Evolutionary conservation across 768 basidiomycete species (phyloP).

Genomic region (Suillus luteus): DNA sequence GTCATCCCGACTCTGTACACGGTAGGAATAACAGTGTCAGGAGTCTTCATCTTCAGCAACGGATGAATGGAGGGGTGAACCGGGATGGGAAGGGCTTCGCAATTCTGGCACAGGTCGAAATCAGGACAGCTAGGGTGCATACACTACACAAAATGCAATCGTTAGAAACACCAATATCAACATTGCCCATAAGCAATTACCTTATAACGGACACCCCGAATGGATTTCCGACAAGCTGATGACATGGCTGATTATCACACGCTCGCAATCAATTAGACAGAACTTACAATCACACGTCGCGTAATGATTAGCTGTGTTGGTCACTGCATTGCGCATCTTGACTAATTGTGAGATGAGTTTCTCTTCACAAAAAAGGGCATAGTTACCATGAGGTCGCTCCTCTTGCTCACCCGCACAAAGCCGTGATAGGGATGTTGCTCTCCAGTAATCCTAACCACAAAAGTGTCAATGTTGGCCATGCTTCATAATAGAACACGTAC

Average conservation of each 20-base stretch:
- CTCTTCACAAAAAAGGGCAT: background rate
- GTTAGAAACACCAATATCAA: slow-evolving; percentile 5
- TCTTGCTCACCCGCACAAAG: slow-evolving; percentile 63
- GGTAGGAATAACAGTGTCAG: slow-evolving; percentile 49
- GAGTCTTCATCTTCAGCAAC: slow-evolving; percentile 69
- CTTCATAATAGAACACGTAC: slow-evolving; percentile 33
- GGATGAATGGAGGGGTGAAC: slow-evolving; percentile 74
- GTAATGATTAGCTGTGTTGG: slow-evolving; percentile 41
- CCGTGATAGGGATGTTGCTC: slow-evolving; percentile 79
- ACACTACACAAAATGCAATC: slow-evolving; percentile 49
- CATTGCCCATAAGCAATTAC: slow-evolving; percentile 32
- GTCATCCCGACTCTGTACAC: slow-evolving; percentile 35
- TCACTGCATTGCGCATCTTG: slow-evolving; percentile 33
- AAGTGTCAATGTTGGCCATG: slow-evolving; percentile 8
- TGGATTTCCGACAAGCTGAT: slow-evolving; percentile 48
- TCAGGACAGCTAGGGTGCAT: slow-evolving; percentile 77
- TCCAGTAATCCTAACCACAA: slow-evolving; percentile 50
- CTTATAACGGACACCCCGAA: slow-evolving; percentile 74
- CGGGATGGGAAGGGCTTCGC: slow-evolving; percentile 79
- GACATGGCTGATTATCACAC: background rate
- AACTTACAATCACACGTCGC: slow-evolving; percentile 60
- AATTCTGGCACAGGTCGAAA: slow-evolving; percentile 77
- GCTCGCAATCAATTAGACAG: no score
- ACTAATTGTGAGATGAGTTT: slow-evolving; percentile 3
- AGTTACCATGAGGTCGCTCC: slow-evolving; percentile 60